These are phyloP conservation scores for Lyophyllum semitale DNA, from an alignment of 768 basidiomycete genomes.

Conservation along the genomic window DNA sequence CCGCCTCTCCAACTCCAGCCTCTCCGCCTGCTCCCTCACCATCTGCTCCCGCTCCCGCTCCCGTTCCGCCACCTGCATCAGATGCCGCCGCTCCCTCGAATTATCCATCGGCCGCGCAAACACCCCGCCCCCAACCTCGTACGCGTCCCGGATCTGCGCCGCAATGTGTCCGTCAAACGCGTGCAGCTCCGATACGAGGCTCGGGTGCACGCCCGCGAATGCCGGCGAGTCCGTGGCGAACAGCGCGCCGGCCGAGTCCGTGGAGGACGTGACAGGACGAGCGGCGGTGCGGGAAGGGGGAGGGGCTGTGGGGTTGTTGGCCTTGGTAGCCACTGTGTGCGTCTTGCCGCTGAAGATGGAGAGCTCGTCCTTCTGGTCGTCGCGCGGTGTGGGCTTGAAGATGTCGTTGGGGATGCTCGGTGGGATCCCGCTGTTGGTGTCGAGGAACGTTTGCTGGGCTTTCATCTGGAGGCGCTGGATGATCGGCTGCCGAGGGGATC, in stretches of 20 bases:
- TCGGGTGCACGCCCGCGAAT: constrained; percentile 56
- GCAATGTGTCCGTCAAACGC: constrained; percentile 58
- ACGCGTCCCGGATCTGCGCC: constrained; percentile 50
- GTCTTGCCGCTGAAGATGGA: constrained; percentile 79
- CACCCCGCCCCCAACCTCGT: constrained; percentile 36
- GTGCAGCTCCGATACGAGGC: constrained; percentile 54
- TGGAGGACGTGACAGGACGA: constrained; percentile 13
- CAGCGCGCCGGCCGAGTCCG: constrained; percentile 28
- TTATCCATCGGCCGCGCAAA: constrained; percentile 26
- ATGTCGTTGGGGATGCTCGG: constrained; percentile 54
- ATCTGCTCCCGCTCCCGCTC: constrained; percentile 29
- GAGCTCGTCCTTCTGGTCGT: constrained; percentile 64
- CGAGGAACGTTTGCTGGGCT: constrained; percentile 54
- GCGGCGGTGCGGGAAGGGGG: constrained; percentile 10
- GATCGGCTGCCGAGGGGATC: constrained; percentile 51
- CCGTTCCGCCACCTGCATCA: constrained; percentile 20
- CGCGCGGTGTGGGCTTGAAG: constrained; percentile 49
- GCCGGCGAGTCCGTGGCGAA: constrained; percentile 34
- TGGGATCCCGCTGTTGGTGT: constrained; percentile 48
- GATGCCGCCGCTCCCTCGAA: not conserved
- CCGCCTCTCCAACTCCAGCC: constrained; percentile 5
- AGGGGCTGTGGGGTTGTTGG: no score
- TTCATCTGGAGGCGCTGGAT: constrained; percentile 61
- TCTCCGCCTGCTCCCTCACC: constrained; percentile 25
- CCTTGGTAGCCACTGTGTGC: constrained; percentile 58